Percentiles rank a stretch among this genome's conserved stretches.
These are phyloP conservation scores for Ganoderma leucocontextum DNA, from an alignment of 1,284 basidiomycete species.

Conservation along the genomic window DNA sequence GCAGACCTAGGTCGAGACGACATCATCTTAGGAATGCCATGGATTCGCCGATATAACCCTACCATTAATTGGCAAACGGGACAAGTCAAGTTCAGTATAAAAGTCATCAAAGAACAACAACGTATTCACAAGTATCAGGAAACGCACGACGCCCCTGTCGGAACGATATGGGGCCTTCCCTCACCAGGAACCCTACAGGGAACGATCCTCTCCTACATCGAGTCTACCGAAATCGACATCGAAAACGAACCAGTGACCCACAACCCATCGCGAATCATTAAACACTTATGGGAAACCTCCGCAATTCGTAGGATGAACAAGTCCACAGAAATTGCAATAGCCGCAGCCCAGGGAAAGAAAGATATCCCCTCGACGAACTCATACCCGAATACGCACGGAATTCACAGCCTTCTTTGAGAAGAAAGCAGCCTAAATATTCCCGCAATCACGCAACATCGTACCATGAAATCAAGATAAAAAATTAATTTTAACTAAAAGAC, in stretches of 20 bases:
- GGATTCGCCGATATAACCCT: background rate
- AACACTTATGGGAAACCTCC: too few species aligned
- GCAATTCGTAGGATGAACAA: background rate
- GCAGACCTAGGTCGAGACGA: background rate
- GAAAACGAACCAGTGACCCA: background rate
- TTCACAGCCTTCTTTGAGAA: conserved; percentile 8
- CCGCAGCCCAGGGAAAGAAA: background rate
- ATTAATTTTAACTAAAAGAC: background rate
- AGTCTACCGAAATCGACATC: background rate
- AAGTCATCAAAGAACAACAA: too few species aligned
- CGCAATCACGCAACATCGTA: background rate
- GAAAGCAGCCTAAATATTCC: conserved; percentile 10
- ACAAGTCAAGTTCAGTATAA: too few species aligned
- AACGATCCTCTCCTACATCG: background rate
- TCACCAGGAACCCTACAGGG: background rate
- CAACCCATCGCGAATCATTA: background rate
- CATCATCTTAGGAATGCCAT: background rate
- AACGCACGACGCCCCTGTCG: too few species aligned
- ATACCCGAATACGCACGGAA: background rate
- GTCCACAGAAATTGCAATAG: conserved; percentile 1
- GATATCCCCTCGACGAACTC: background rate
- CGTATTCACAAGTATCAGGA: too few species aligned
- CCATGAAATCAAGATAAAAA: background rate
- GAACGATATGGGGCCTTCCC: background rate
- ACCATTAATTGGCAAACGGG: too few species aligned